Evolutionary conservation across 2,329 filamentous ascomycete genomes (phyloP).

Genomic region (Sporothrix schenckii): DNA sequence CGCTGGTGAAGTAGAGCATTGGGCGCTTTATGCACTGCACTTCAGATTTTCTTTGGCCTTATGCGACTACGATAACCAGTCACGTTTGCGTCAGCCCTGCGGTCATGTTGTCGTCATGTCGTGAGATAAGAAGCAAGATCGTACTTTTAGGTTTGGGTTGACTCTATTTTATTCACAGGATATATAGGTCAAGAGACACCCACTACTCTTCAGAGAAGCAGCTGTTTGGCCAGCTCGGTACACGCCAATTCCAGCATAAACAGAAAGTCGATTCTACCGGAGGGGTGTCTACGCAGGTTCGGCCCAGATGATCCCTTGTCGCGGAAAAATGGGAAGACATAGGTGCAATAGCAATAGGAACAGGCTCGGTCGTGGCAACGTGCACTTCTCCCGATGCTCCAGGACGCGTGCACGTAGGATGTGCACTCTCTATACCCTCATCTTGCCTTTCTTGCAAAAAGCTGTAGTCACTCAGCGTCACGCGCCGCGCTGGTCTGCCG

Average conservation of each 20-base stretch:
- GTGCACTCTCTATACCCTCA: background rate
- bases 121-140: too few relatives aligned
- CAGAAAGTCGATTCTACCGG: background rate
- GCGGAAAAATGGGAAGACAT: too few relatives aligned
- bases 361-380: background rate
- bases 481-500: slow-evolving; percentile 27
- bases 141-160: too few relatives aligned
- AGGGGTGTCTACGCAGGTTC: background rate
- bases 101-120: too few relatives aligned
- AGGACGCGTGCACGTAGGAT: background rate
- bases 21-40: background rate
- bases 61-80: too few relatives aligned
- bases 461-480: slow-evolving; percentile 34
- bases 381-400: background rate
- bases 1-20: background rate
- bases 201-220: background rate
- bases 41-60: too few relatives aligned
- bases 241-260: background rate
- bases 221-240: background rate
- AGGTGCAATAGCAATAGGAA: background rate
- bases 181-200: background rate
- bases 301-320: background rate
- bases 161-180: background rate
- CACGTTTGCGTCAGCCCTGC: too few relatives aligned
- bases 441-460: slow-evolving; percentile 30